Base-by-base conservation (phyloP, 148 eudicot species). In the Fagopyrum tataricum region DNA sequence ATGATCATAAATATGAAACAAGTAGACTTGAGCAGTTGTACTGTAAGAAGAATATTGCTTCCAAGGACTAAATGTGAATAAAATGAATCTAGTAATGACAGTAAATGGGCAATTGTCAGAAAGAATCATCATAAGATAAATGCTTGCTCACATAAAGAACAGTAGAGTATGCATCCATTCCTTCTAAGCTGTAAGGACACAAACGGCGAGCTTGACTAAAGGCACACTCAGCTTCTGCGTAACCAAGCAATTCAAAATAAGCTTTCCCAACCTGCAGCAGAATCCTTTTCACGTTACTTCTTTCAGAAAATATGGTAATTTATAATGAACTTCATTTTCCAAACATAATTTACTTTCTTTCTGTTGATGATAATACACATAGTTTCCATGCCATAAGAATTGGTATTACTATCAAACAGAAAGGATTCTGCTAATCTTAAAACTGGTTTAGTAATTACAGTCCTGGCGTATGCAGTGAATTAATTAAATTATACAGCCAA, bases 151-250 rank as follows among this genome's bases (percentile, higher is more conserved):
- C 99, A 88, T 85, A 95, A 58, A 95, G 84, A 67, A 90, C 96
- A 56, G 99, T 88, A 39, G 99, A 95, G 80, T 95, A 87, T 41
- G 90, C 76, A 86, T 95, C 99, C 94, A 95, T 95, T 77, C 97
- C 99, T 72, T 95, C 99, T 78, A 95, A 90, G 81, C 92, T 90
- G 81, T 87, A 90, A 70, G 97, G 97, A 78, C 89, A 90, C 70
- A 87, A 84, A 71, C 86, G 85, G 40, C 96, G 99, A 72, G 99
- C 97, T 74, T 86, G 87, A 81, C 88, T 84, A 73, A 95, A 95
- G 74, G 96, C 92, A 77, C 89, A 89, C 58, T 90, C 96, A 76
- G 99, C 99, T 90, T 95, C 97, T 66, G 86, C 79, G 83, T 95
- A 92, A 85, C 92, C 94, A 78, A 95, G 87, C 81, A 90, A 74